Evolutionary conservation across 2,329 filamentous ascomycete species (phyloP), one percentile per base, ranked within the genome.

Genomic region (Dendryphion nanum): DNA sequence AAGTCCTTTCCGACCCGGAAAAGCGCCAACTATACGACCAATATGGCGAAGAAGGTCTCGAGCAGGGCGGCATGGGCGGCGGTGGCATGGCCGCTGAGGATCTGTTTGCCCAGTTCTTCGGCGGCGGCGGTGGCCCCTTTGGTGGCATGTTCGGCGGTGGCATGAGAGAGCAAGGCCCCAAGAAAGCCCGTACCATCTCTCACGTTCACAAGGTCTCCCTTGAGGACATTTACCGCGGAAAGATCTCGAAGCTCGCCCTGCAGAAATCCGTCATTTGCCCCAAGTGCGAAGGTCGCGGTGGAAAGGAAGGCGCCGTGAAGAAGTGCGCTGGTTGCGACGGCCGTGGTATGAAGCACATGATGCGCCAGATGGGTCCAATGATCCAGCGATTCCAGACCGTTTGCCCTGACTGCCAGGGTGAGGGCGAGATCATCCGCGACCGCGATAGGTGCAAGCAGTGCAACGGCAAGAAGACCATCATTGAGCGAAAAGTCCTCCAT

Each of bases 281-380:
- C 51, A 90, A 90, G 73, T 98, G 93, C 68, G 85, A 93, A 42
- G 93, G 93, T 48, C 82, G 89, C 43, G 93, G 93, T 61, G 93
- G 93, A 52, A 98, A 98, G 76, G 91, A 97, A 51, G 93, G 93
- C 49, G 88, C 93, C n/a, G 91, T 97, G 50, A 91, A 90, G 75
- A 87, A 86, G 60, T 98, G 93, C 71, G 64, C 81, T 28, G 86
- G 89, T 61, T 98, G 93, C 69, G 89, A 95, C 59, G 93, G 93
- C 51, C 82, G 86, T 49, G 93, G 93, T 70, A 95, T 96, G 87
- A 97, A 97, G 85, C 96, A 88, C 28, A 97, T 98, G 91, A 96
- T 98, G 93, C 86, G 94, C 66, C 93, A 98, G 73, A 97, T 98
- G 90, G 93, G 93, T 35, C 93, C 93, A 43, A 98, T 98, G 93